A percentile compares a stretch with the other conserved stretches of the same genome.
phyloP scores from a whole-genome alignment of 2,329 filamentous ascomycete species.

The Zalaria sp. region DNA sequence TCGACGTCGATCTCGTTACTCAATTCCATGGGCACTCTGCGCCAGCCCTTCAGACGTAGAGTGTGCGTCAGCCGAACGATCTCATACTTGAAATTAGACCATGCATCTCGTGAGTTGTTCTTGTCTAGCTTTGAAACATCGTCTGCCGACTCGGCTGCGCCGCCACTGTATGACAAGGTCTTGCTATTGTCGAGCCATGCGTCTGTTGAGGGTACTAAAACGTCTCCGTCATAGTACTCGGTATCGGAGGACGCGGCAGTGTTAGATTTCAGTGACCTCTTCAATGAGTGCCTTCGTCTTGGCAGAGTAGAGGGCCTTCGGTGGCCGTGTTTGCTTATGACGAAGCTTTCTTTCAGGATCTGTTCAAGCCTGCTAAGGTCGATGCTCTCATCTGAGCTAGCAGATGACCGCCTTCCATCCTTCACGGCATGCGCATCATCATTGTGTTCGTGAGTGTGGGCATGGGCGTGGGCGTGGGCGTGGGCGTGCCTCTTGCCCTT shows the following conservation, averaged over 20 bases:
- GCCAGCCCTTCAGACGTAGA: constrained; percentile 80
- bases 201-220: constrained; percentile 73
- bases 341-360: constrained; percentile 59
- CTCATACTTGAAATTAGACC: constrained; percentile 82
- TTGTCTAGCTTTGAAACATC: constrained; percentile 31
- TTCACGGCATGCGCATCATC: not conserved
- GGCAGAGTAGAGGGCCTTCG: constrained; percentile 12
- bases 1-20: constrained; percentile 57
- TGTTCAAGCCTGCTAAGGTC: constrained; percentile 70
- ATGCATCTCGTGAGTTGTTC: constrained; percentile 35
- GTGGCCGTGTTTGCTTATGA: constrained; percentile 22
- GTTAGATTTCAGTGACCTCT: constrained; percentile 25
- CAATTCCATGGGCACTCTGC: constrained; percentile 59
- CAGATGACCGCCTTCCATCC: constrained; percentile 32
- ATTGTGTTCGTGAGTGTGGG: constrained; percentile 2
- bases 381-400: constrained; percentile 46
- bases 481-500: constrained; percentile 18
- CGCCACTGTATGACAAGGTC: constrained; percentile 62
- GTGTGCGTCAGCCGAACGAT: constrained; percentile 84
- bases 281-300: constrained; percentile 18
- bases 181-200: constrained; percentile 79
- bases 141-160: constrained; percentile 27
- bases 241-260: constrained; percentile 63
- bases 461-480: constrained; percentile 4
- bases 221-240: constrained; percentile 69